phyloP scores from a whole-genome alignment of 495 filamentous ascomycete genomes.

The Aspergillus baeticus region DNA sequence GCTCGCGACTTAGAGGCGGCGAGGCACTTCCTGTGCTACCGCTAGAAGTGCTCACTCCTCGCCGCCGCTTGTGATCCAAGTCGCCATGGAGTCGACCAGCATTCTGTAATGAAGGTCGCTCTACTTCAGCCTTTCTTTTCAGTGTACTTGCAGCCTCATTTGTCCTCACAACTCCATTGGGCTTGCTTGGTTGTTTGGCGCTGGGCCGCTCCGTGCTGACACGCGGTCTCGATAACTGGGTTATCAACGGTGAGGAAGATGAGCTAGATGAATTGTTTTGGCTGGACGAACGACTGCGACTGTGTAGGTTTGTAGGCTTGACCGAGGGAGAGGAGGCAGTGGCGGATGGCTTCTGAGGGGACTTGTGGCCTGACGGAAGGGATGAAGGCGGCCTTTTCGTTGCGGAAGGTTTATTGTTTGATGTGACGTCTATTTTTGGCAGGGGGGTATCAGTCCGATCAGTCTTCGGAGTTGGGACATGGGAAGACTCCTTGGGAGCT shows the following conservation, averaged over 20 bases:
- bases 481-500: slow-evolving; percentile 18
- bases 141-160: slow-evolving; percentile 31
- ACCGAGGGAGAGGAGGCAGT: slow-evolving; percentile 73
- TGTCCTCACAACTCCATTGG: slow-evolving; percentile 30
- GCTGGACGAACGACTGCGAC: slow-evolving; percentile 40
- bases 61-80: slow-evolving; percentile 44
- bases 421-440: slow-evolving; percentile 12
- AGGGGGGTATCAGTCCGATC: slow-evolving; percentile 9
- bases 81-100: slow-evolving; percentile 31
- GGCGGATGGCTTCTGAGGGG: slow-evolving; percentile 71
- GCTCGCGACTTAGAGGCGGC: slow-evolving; percentile 43
- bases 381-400: slow-evolving; percentile 40
- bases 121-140: slow-evolving; percentile 49
- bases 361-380: slow-evolving; percentile 41
- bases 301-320: slow-evolving; percentile 65
- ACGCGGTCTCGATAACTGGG: slow-evolving; percentile 36
- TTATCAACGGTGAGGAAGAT: slow-evolving; percentile 41
- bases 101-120: slow-evolving; percentile 26
- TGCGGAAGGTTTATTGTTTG: slow-evolving; percentile 25
- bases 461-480: slow-evolving; percentile 20
- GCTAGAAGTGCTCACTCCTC: slow-evolving; percentile 44
- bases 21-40: slow-evolving; percentile 50
- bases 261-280: slow-evolving; percentile 45
- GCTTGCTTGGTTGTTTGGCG: slow-evolving; percentile 21
- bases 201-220: slow-evolving; percentile 8